phyloP scores from a whole-genome alignment of 495 filamentous ascomycete genomes.

The Trichodelitschia bisporula region DNA sequence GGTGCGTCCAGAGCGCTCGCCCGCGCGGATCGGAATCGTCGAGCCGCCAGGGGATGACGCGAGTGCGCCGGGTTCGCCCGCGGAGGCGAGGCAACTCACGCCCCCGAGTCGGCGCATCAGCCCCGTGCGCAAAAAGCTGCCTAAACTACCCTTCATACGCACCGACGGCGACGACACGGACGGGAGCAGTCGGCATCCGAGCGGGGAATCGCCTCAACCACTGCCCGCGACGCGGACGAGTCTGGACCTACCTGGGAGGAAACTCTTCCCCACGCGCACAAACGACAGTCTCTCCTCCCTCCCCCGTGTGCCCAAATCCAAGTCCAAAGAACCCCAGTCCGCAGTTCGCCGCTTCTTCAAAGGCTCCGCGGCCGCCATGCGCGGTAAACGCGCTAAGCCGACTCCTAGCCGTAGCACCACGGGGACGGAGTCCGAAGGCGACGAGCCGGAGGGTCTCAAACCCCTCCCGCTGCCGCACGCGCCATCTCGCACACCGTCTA shows the following conservation, averaged over 20 bases:
- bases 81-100: slow-evolving; percentile 8
- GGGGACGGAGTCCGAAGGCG: no score
- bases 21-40: no score
- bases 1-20: no score
- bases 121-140: slow-evolving; percentile 8
- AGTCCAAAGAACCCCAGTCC: background rate
- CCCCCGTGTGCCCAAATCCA: background rate
- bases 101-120: slow-evolving; percentile 8
- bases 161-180: slow-evolving; percentile 5
- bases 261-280: background rate
- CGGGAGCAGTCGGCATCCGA: slow-evolving; percentile 1
- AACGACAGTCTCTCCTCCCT: background rate
- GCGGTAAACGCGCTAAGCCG: no score
- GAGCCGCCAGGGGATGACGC: slow-evolving; percentile 4
- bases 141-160: slow-evolving; percentile 11
- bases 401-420: no score
- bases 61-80: slow-evolving; percentile 9
- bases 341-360: no score
- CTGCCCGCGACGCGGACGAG: no score
- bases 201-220: no score
- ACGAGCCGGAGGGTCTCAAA: no score
- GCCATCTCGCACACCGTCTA: no score
- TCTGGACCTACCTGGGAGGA: slow-evolving; percentile 1
- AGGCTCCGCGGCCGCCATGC: no score
- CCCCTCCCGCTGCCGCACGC: no score